phyloP scores from a whole-genome alignment of 2,329 filamentous ascomycete species.

The Macroventuria anomochaeta region DNA sequence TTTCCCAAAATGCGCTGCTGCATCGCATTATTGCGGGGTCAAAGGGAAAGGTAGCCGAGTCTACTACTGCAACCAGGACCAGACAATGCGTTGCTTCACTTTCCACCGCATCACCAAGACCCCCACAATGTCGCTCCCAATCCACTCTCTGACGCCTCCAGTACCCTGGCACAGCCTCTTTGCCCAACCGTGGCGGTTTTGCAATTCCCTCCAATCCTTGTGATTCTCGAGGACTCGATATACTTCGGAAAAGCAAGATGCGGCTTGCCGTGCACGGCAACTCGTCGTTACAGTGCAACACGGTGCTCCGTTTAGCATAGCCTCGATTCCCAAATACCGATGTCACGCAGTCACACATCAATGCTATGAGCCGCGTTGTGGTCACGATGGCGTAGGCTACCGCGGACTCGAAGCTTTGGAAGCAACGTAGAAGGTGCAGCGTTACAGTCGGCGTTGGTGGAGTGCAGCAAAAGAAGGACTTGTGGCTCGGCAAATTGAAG shows the following conservation, averaged over 20 bases:
- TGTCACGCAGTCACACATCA: conserved; percentile 4
- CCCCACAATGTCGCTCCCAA: neutral
- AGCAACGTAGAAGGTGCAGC: conserved; percentile 18
- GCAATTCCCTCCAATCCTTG: conserved; percentile 4
- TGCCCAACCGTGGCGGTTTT: conserved; percentile 10
- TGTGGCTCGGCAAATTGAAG: neutral
- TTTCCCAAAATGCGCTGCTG: conserved; percentile 5
- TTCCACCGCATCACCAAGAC: conserved; percentile 7
- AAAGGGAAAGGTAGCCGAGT: conserved; percentile 6
- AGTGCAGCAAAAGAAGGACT: neutral
- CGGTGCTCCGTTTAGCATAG: neutral
- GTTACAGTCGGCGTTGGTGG: conserved; percentile 1
- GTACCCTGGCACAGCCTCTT: conserved; percentile 8
- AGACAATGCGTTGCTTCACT: conserved; percentile 1
- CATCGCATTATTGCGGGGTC: conserved; percentile 14
- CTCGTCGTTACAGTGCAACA: conserved; percentile 8
- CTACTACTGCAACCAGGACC: neutral
- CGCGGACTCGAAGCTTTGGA: conserved; percentile 9
- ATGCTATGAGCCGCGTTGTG: conserved; percentile 8
- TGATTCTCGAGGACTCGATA: neutral
- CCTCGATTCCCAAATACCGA: neutral
- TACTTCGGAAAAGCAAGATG: conserved; percentile 12
- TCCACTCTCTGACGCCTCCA: conserved; percentile 1
- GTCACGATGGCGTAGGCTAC: conserved; percentile 5
- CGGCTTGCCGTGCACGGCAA: conserved; percentile 13